Conservation (phyloP, 2,329 filamentous ascomycete genomes). For the Ophiostoma montium region DNA sequence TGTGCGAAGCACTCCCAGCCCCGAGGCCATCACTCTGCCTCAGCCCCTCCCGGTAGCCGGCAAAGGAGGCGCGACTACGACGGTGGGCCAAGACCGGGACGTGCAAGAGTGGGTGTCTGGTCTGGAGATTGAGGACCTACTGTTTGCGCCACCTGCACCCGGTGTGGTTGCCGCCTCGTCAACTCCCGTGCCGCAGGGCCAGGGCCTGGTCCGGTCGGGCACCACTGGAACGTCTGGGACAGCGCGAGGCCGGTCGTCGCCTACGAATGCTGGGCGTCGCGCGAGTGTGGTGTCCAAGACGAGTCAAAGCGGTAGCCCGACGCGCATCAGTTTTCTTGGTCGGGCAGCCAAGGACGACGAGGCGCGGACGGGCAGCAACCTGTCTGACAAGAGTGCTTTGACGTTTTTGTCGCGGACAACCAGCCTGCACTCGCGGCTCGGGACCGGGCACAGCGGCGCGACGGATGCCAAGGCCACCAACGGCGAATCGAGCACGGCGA, state of each 20-base stretch:
- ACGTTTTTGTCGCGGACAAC: slow-evolving; percentile 19
- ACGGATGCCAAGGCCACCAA: slow-evolving; percentile 12
- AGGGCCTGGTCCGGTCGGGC: neutral
- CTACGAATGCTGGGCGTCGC: slow-evolving; percentile 19
- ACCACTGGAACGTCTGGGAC: neutral
- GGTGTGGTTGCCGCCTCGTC: slow-evolving; percentile 6
- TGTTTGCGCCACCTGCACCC: slow-evolving; percentile 26
- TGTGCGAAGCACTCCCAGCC: slow-evolving; percentile 23
- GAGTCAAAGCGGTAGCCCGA: slow-evolving; percentile 14
- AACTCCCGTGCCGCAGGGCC: slow-evolving; percentile 3
- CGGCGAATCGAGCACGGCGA: slow-evolving; percentile 6
- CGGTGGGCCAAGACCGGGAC: slow-evolving; percentile 30
- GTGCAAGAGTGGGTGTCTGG: slow-evolving; percentile 45
- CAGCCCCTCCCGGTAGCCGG: neutral
- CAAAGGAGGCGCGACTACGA: neutral
- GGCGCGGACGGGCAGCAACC: slow-evolving; percentile 39
- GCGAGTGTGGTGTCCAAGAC: slow-evolving; percentile 16
- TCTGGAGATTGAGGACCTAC: slow-evolving; percentile 38
- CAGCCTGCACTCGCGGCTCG: slow-evolving; percentile 21
- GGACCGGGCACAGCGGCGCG: slow-evolving; percentile 5
- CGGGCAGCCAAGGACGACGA: slow-evolving; percentile 22
- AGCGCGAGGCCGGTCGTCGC: slow-evolving; percentile 23
- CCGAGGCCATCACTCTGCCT: slow-evolving; percentile 19
- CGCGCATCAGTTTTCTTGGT: slow-evolving; percentile 6
- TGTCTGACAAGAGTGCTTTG: slow-evolving; percentile 38